These are phyloP conservation scores for Dioszegia hungarica DNA, from an alignment of 768 basidiomycete genomes.

Conservation along the genomic window DNA sequence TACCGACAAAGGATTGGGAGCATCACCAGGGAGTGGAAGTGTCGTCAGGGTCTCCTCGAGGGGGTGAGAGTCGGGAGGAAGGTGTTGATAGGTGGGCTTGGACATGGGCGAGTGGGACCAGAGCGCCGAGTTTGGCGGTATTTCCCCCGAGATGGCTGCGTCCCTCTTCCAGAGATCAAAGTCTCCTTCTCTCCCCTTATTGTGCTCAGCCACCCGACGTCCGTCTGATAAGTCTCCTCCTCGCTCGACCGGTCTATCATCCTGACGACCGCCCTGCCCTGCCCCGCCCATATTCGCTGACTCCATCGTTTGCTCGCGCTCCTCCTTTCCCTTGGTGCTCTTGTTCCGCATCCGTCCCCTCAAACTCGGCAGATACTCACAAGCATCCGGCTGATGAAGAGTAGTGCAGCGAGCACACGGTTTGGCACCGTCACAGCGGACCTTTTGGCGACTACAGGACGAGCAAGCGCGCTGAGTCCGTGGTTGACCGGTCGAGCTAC, in stretches of 20 bases:
- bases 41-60: conserved; percentile 20
- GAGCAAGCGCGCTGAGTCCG: conserved; percentile 15
- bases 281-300: not conserved
- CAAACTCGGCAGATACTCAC: conserved; percentile 28
- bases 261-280: not conserved
- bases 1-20: conserved; percentile 30
- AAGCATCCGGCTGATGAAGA: conserved; percentile 1
- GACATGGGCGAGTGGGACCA: not conserved
- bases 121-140: not conserved
- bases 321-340: not conserved
- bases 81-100: not conserved
- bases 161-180: not conserved
- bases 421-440: conserved; percentile 21
- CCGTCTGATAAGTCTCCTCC: not conserved
- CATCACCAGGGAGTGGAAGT: conserved; percentile 33
- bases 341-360: conserved; percentile 29
- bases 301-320: not conserved
- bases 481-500: no score
- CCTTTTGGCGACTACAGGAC: conserved; percentile 24
- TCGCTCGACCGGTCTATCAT: not conserved
- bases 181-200: not conserved
- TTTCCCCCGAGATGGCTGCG: no score
- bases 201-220: not conserved
- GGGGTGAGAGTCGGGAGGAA: not conserved
- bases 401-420: conserved; percentile 29